These are phyloP conservation scores for Nelumbo lutea DNA, from an alignment of 164 flowering plant species.

Conservation along the genomic window DNA sequence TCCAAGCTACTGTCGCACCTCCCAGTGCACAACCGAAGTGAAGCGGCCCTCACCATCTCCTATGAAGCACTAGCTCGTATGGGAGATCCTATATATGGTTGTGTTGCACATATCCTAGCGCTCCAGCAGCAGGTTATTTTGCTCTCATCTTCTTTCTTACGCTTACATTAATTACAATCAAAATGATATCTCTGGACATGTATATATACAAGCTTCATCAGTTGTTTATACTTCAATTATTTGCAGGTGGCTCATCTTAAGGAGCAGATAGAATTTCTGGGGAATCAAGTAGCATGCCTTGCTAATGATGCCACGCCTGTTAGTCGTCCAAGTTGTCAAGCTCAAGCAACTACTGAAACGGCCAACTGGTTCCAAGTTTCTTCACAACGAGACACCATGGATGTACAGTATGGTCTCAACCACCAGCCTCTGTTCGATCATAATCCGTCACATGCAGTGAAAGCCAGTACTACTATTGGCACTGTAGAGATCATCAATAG, in stretches of 20 bases:
- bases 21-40: conserved; percentile 45
- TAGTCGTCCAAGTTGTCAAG: no score
- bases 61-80: conserved; percentile 69
- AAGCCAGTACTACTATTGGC: no score
- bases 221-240: neutral
- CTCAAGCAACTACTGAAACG: neutral
- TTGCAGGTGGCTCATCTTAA: no score
- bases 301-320: no score
- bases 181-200: neutral
- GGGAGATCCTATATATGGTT: conserved; percentile 64
- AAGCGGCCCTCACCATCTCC: conserved; percentile 59
- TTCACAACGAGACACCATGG: no score
- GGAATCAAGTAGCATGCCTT: no score
- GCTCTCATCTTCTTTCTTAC: neutral
- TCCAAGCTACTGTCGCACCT: conserved; percentile 59
- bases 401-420: no score
- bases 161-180: neutral
- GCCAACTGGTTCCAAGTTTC: conserved; percentile 1
- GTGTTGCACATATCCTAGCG: conserved; percentile 63
- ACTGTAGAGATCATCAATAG: no score
- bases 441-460: no score
- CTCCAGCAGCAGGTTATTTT: conserved; percentile 61
- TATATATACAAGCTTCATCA: neutral
- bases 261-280: no score
- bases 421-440: no score